Evolutionary conservation across 768 basidiomycete species (phyloP).

Genomic region (Boletus bicolor): DNA sequence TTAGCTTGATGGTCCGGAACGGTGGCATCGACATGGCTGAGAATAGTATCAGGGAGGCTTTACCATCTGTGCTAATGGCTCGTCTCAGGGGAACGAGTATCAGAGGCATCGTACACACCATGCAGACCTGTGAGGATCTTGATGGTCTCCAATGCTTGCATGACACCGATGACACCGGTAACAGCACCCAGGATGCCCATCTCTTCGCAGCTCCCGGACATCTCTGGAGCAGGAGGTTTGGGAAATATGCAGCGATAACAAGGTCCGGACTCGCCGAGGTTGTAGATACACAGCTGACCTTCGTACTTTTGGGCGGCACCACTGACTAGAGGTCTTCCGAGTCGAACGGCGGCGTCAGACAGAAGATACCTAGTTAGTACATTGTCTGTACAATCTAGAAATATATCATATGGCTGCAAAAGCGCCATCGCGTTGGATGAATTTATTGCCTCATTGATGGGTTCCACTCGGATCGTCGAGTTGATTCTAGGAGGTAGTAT

Average conservation of each 20-base stretch:
- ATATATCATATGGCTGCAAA: conserved; percentile 62
- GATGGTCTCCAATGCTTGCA: conserved; percentile 88
- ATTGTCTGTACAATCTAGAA: conserved; percentile 96
- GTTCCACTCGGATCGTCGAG: conserved; percentile 58
- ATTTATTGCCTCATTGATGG: conserved; percentile 51
- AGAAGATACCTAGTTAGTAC: conserved; percentile 89
- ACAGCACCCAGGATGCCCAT: conserved; percentile 85
- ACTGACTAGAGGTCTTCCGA: conserved; percentile 82
- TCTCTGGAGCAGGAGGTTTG: conserved; percentile 61
- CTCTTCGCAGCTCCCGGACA: conserved; percentile 79
- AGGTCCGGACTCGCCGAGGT: conserved; percentile 65
- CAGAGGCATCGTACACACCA: conserved; percentile 38
- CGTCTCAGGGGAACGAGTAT: background rate
- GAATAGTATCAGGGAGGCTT: conserved; percentile 68
- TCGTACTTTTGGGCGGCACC: conserved; percentile 89
- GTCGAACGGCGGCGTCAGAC: conserved; percentile 75
- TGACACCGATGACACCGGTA: conserved; percentile 82
- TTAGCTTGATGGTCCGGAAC: conserved; percentile 82
- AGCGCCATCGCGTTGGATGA: conserved; percentile 63
- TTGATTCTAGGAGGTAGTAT: conserved; percentile 58
- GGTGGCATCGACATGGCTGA: conserved; percentile 66
- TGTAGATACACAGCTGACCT: conserved; percentile 78
- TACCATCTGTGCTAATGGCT: conserved; percentile 42
- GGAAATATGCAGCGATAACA: conserved; percentile 97
- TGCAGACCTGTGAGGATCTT: conserved; percentile 70